Evolutionary conservation across 257 asterid genomes (phyloP), one percentile per base, ranked within the genome.

Genomic region (Nicotiana otophora): DNA sequence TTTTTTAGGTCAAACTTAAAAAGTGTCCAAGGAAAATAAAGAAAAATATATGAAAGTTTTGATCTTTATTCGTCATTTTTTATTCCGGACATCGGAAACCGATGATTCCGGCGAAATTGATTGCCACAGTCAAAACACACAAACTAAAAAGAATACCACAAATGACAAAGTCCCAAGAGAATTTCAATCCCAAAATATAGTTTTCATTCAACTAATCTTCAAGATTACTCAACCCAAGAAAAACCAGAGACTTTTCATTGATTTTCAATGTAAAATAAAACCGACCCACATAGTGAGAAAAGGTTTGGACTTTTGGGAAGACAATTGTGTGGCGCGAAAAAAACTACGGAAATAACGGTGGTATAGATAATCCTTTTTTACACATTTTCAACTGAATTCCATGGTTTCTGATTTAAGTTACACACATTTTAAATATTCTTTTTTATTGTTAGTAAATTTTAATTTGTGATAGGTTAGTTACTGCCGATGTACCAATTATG

Each of bases 11-110:
- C 16, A 51, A 51, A 51, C 17, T 51, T 1, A 7, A 7, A 39
- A 39, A 39, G 10, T 39, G 10, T 39, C 10, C 48, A 39, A 39
- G 48, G 23, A 66, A 66, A 66, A 39, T 39, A 39, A 33, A 66
- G 0, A 28, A 28, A 28, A 66, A 9, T 4, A 11, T 28, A 63
- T 20, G 12, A 23, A 66, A 11, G 10, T 69, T 39, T 70, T 70
- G 34, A 70, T 70, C 3, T 69, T 39, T 39, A 39, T 36, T 26
- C 28, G 7, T 39, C 48, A 39, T 7, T 7, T 36, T 36, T 36
- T 36, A 72, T 65, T 28, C 89, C 83, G 78, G 77, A 84, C 86
- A 63, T 86, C 89, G 88, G 90, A 66, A 84, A 88, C 86, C 81
- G 83, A 76, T 81, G 78, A 80, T 26, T 75, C 90, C 77, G 88